Base-by-base conservation (phyloP, 441 rosid species). In the Iberis amara region DNA sequence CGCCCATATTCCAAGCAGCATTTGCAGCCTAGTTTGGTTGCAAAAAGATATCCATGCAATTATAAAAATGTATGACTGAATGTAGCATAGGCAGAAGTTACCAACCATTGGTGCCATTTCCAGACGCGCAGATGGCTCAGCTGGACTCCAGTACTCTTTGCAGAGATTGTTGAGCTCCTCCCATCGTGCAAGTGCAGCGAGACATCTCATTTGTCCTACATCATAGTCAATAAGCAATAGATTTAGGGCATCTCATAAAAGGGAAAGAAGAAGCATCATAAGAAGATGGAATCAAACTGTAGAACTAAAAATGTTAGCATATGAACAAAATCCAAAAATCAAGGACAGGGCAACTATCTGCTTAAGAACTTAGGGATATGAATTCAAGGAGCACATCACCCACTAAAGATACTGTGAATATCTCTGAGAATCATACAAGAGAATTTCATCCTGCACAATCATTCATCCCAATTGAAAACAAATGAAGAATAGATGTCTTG, bases 1-100 rank as follows among this genome's bases (percentile, higher is more conserved):
- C 99, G 41, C 98, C 96, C 99, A 94, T 90, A 73, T 85, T 90
- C 99, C 98, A 94, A 61, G 99, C 99, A 78, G 99, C 99, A 38
- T 3, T 40, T 61, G 98, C 98, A 71, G 99, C 99, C 99, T 94
- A 55, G 74, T 26, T 64, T 28, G 31, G 72, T 62, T 27, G 66
- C 39, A 62, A 39, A 47, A 60, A 54, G 11, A 60, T 66, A 70
- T 73, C 64, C 57, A 77, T 61, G 23, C 45, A 26, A 47, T 9
- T 30, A 43, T 41, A 27, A 26, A 30, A 31, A 40, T 47, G 40
- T 41, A 59, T 50, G 39, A 12, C 51, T 28, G 3, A 53, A 38
- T 68, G 13, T 41, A 51, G 52, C 39, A 55, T 8, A 51, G 24
- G 58, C 45, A 57, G 37, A 55, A 74, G 64, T 48, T 64, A 66